Conservation (phyloP, 805 yeast genomes). For the Myxozyma kluyveri region DNA sequence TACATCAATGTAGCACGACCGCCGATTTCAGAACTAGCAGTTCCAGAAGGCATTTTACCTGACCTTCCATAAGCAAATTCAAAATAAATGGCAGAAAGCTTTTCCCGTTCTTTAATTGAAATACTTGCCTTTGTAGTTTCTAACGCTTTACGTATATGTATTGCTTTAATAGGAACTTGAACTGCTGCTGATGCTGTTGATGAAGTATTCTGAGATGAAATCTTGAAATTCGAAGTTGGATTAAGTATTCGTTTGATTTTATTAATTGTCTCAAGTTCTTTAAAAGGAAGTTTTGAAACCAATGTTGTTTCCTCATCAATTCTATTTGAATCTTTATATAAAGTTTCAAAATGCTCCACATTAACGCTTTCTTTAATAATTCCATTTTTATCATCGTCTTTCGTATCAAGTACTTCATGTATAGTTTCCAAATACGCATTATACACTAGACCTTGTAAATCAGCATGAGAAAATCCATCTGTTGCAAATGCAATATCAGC, state of each 20-base stretch:
- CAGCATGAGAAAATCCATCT: constrained; percentile 90
- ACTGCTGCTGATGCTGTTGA: not conserved
- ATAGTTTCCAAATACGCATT: constrained; percentile 86
- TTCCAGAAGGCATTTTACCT: constrained; percentile 86
- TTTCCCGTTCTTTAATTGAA: constrained; percentile 64
- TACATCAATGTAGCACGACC: constrained; percentile 80
- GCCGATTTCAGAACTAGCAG: constrained; percentile 75
- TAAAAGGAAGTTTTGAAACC: not conserved
- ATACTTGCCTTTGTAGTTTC: constrained; percentile 86
- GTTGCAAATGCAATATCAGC: constrained; percentile 57
- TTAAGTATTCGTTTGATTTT: not conserved
- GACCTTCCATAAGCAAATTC: constrained; percentile 75
- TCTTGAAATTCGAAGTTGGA: not conserved
- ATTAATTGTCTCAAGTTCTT: not conserved
- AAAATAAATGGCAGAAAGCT: constrained; percentile 61
- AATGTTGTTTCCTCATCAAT: not conserved
- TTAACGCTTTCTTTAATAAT: not conserved
- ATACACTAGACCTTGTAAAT: constrained; percentile 85
- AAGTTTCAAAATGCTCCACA: constrained; percentile 3
- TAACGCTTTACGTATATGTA: constrained; percentile 53
- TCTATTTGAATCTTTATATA: not conserved
- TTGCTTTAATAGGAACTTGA: not conserved
- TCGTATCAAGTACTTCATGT: constrained; percentile 48
- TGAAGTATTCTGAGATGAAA: not conserved
- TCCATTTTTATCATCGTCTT: not conserved